These are phyloP conservation scores for Ensete glaucum DNA, from an alignment of 176 grass and related monocot genomes.

Conservation along the genomic window DNA sequence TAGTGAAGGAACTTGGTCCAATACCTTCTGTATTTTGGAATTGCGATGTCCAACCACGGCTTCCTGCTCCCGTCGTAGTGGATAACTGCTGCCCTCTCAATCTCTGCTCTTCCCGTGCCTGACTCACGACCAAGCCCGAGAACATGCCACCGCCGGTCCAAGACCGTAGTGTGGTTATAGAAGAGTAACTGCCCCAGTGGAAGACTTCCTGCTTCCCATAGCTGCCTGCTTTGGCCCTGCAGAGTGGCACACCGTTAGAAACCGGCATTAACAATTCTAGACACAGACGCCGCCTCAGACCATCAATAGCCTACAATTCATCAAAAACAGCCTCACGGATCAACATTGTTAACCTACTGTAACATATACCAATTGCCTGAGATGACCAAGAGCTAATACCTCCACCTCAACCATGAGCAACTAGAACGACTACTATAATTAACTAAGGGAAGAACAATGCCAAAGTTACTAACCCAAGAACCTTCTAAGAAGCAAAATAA, in stretches of 20 bases:
- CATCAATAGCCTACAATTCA: no score
- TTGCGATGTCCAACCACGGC: constrained; percentile 73
- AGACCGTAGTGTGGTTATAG: constrained; percentile 55
- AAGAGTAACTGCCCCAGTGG: constrained; percentile 69
- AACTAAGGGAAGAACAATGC: not conserved
- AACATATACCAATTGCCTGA: not conserved
- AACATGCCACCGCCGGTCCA: constrained; percentile 61
- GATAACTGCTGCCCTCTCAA: constrained; percentile 41
- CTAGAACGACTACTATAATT: not conserved
- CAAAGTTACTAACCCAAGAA: no score
- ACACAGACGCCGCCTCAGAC: not conserved
- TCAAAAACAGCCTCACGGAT: no score
- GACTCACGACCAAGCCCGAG: constrained; percentile 45
- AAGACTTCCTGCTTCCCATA: constrained; percentile 70
- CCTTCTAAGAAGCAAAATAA: no score
- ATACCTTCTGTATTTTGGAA: constrained; percentile 56
- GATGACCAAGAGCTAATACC: not conserved
- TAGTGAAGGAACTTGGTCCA: constrained; percentile 63
- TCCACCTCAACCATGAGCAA: not conserved
- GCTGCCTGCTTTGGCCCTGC: constrained; percentile 46
- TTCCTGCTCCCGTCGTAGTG: constrained; percentile 79
- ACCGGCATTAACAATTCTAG: not conserved
- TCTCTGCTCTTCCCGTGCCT: constrained; percentile 19
- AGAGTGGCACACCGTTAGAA: constrained; percentile 11
- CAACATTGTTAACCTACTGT: no score